phyloP scores from a whole-genome alignment of 257 asterid species.

The Solanum chilense region DNA sequence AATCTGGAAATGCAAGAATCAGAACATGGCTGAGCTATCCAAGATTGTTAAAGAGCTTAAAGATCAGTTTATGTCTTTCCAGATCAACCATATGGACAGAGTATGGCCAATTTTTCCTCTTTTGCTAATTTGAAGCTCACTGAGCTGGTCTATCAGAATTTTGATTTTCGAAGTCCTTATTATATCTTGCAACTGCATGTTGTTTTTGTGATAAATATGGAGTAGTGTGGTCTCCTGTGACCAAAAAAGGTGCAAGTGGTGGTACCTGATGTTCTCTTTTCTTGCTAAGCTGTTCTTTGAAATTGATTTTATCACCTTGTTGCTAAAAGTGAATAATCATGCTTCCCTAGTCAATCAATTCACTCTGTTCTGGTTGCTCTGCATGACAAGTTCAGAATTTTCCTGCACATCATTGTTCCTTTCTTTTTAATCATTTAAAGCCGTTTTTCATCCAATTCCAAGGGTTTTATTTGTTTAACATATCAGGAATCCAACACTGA shows the following conservation, averaged over 20 bases:
- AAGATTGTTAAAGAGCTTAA: constrained; percentile 83
- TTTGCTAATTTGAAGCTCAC: background rate
- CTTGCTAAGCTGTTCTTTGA: background rate
- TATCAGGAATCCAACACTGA: constrained; percentile 68
- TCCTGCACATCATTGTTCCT: background rate
- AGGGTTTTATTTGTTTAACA: background rate
- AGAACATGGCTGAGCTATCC: constrained; percentile 87
- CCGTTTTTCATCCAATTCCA: background rate
- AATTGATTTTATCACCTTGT: background rate
- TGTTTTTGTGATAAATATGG: background rate
- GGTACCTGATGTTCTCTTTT: background rate
- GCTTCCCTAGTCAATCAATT: background rate
- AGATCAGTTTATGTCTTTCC: constrained; percentile 71
- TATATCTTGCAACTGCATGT: background rate
- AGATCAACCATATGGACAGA: constrained; percentile 69
- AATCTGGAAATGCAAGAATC: constrained; percentile 80
- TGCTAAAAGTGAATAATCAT: background rate
- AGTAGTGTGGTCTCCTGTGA: background rate
- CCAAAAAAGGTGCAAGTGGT: background rate
- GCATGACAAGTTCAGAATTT: background rate
- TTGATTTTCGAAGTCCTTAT: background rate
- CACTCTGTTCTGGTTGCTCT: background rate
- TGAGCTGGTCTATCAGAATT: background rate
- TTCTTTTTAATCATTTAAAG: background rate
- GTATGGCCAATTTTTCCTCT: constrained; percentile 26